Conservation (phyloP, 805 yeast genomes). For the Wickerhamiella dianesei region DNA sequence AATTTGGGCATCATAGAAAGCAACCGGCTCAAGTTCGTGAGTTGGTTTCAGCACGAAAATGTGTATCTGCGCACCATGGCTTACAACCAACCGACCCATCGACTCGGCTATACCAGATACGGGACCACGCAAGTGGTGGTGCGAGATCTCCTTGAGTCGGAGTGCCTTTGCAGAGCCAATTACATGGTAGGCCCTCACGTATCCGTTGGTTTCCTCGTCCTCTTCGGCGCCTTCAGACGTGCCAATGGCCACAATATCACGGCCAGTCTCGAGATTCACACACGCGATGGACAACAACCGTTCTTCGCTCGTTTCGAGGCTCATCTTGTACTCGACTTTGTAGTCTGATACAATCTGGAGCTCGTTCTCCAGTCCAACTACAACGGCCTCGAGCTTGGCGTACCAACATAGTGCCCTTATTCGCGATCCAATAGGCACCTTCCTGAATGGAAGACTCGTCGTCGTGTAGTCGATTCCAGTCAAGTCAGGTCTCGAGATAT, state of each 20-base stretch:
- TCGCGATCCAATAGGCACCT: not conserved
- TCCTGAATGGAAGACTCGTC: not conserved
- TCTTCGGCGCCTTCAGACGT: conserved; percentile 64
- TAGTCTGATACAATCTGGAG: not conserved
- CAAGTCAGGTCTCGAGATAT: not conserved
- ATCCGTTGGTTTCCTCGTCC: conserved; percentile 67
- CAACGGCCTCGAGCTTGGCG: not conserved
- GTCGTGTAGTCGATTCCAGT: not conserved
- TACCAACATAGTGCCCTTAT: not conserved
- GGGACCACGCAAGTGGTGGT: conserved; percentile 72
- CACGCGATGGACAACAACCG: conserved; percentile 6
- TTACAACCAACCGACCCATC: conserved; percentile 67
- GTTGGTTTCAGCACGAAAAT: conserved; percentile 78
- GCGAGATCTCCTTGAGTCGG: conserved; percentile 1
- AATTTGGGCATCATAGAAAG: conserved; percentile 76
- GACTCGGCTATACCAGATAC: conserved; percentile 64
- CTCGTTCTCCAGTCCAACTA: not conserved
- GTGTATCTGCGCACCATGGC: conserved; percentile 75
- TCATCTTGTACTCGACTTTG: not conserved
- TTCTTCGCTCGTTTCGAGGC: conserved; percentile 13
- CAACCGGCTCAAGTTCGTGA: conserved; percentile 80
- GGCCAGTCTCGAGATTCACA: conserved; percentile 20
- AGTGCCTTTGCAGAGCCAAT: not conserved
- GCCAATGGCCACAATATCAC: conserved; percentile 67
- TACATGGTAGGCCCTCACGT: conserved; percentile 41